Percentiles rank a stretch among this genome's conserved stretches.
These are phyloP conservation scores for Daldinia eschscholtzii DNA, from an alignment of 2,329 filamentous ascomycete species.

Conservation along the genomic window DNA sequence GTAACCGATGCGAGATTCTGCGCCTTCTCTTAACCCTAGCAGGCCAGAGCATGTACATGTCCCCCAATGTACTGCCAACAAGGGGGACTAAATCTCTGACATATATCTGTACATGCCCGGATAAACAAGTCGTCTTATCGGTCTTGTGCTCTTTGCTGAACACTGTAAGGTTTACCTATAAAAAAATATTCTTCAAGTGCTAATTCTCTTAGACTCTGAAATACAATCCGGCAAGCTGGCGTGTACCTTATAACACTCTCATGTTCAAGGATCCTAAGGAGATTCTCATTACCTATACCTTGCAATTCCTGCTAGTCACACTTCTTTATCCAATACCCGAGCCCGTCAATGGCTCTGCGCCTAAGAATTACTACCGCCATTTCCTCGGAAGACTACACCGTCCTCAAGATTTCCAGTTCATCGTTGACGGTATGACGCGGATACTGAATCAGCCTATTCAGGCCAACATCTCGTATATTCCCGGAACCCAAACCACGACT, in stretches of 20 bases:
- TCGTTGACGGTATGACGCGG: slow-evolving; percentile 92
- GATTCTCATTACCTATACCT: slow-evolving; percentile 88
- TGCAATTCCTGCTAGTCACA: slow-evolving; percentile 89
- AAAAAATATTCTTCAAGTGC: slow-evolving; percentile 1
- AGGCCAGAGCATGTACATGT: slow-evolving; percentile 94
- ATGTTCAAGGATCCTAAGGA: slow-evolving; percentile 93
- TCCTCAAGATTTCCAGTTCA: slow-evolving; percentile 96
- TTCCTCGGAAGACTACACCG: slow-evolving; percentile 91
- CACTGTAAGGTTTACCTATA: slow-evolving; percentile 71
- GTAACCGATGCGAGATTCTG: slow-evolving; percentile 90
- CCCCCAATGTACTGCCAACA: slow-evolving; percentile 81
- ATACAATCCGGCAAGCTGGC: slow-evolving; percentile 95
- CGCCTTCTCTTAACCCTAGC: slow-evolving; percentile 86
- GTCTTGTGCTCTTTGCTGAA: slow-evolving; percentile 93
- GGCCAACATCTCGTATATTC: slow-evolving; percentile 87
- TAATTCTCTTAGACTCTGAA: slow-evolving; percentile 78
- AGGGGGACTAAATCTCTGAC: slow-evolving; percentile 87
- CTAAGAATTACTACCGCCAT: slow-evolving; percentile 94
- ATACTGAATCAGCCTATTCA: slow-evolving; percentile 94
- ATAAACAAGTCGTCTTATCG: slow-evolving; percentile 92
- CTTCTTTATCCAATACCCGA: slow-evolving; percentile 91
- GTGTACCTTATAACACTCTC: slow-evolving; percentile 91
- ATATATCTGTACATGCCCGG: slow-evolving; percentile 86
- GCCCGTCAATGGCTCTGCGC: slow-evolving; percentile 69
- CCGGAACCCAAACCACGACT: slow-evolving; percentile 81